phyloP scores from a whole-genome alignment of 768 basidiomycete genomes.

The Panellus pusillus region DNA sequence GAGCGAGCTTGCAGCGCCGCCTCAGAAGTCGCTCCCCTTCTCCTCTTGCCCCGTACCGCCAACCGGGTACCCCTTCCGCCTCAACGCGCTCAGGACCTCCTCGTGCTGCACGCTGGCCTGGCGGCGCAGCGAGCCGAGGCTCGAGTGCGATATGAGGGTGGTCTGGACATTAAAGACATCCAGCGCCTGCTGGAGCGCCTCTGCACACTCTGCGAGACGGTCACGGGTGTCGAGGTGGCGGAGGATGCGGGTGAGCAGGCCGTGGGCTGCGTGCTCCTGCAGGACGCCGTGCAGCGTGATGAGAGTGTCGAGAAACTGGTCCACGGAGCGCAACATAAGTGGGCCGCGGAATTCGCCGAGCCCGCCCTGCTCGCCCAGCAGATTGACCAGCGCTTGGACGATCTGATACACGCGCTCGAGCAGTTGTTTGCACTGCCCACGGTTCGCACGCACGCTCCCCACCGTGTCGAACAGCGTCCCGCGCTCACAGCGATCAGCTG shows the following conservation, averaged over 20 bases:
- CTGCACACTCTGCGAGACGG: neutral
- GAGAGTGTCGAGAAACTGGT: slow-evolving; percentile 1
- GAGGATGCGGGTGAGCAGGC: slow-evolving; percentile 8
- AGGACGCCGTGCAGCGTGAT: slow-evolving; percentile 3
- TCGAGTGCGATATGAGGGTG: no score
- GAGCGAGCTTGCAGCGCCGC: no score
- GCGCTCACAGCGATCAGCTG: slow-evolving; percentile 10
- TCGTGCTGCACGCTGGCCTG: no score
- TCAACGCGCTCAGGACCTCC: no score
- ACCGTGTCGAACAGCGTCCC: slow-evolving; percentile 13
- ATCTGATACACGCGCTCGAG: slow-evolving; percentile 22
- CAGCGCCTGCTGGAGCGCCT: slow-evolving; percentile 10
- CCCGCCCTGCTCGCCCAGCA: slow-evolving; percentile 6
- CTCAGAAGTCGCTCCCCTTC: no score
- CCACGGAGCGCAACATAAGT: neutral
- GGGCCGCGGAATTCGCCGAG: neutral
- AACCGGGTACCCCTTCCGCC: no score
- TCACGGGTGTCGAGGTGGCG: slow-evolving; percentile 5
- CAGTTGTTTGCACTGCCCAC: slow-evolving; percentile 5
- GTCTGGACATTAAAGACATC: slow-evolving; percentile 28
- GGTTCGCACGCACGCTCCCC: slow-evolving; percentile 12
- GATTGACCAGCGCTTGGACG: slow-evolving; percentile 18
- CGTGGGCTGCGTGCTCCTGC: neutral
- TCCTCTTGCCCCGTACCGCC: no score
- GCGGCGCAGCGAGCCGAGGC: no score